These are phyloP conservation scores for Hericium rajendrae DNA, from an alignment of 768 basidiomycete genomes.

Conservation along the genomic window DNA sequence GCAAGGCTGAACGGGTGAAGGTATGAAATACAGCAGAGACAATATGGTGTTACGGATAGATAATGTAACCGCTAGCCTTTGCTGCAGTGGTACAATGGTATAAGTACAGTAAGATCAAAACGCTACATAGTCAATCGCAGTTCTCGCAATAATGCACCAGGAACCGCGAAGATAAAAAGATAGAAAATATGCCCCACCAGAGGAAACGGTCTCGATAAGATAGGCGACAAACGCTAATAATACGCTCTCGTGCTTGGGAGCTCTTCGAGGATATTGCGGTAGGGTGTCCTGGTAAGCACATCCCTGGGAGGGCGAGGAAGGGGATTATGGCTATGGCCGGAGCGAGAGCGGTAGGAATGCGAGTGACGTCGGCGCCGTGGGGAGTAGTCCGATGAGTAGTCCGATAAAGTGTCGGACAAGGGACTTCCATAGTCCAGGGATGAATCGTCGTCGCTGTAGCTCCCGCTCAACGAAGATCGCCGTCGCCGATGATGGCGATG, in stretches of 20 bases:
- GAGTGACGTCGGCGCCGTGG: too few species aligned
- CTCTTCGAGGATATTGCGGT: neutral
- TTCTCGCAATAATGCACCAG: too few species aligned
- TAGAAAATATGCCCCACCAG: too few species aligned
- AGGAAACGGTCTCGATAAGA: too few species aligned
- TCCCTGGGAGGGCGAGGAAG: neutral
- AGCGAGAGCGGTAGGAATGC: neutral
- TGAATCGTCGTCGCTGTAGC: neutral
- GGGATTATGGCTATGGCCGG: neutral
- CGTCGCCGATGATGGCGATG: neutral
- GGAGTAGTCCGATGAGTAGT: neutral
- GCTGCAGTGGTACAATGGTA: neutral
- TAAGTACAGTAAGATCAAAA: too few species aligned
- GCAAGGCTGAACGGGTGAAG: neutral
- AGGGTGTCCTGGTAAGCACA: neutral
- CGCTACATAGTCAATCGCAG: too few species aligned
- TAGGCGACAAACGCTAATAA: too few species aligned
- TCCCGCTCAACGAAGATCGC: neutral
- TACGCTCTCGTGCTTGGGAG: neutral
- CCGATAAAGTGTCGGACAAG: neutral
- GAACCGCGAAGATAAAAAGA: too few species aligned
- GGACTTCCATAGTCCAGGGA: neutral
- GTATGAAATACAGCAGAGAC: neutral
- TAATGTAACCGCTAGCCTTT: neutral
- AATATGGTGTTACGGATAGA: neutral